These are phyloP conservation scores for Schwanniomyces sp. DNA, from an alignment of 805 yeast species.

Conservation along the genomic window DNA sequence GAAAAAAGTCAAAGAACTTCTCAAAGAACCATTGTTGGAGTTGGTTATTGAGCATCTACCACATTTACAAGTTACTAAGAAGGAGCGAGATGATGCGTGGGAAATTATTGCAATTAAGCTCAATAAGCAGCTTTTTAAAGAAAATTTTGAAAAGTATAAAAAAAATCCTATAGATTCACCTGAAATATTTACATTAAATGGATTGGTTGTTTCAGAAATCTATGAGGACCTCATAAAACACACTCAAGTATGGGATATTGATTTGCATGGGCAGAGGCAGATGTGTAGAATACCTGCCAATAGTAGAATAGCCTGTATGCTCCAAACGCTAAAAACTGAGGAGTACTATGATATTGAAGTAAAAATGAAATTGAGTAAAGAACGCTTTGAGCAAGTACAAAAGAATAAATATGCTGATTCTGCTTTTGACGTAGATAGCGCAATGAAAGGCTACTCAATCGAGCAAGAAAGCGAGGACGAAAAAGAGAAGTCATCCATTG, in stretches of 20 bases:
- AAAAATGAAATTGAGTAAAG: conserved; percentile 18
- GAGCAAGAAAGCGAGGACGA: background rate
- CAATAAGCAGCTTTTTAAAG: conserved; percentile 10
- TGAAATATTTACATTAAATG: conserved; percentile 24
- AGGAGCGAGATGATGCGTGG: conserved; percentile 28
- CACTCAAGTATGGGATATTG: background rate
- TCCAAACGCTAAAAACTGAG: background rate
- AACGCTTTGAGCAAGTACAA: conserved; percentile 15
- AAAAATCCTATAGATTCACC: conserved; percentile 9
- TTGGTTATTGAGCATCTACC: conserved; percentile 28
- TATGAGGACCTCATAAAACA: conserved; percentile 8
- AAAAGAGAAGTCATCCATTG: background rate
- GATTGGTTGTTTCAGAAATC: conserved; percentile 20
- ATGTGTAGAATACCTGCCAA: background rate
- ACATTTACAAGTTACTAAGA: conserved; percentile 26
- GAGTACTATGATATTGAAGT: conserved; percentile 19
- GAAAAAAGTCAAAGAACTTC: conserved; percentile 16
- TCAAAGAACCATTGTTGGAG: conserved; percentile 28
- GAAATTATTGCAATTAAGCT: conserved; percentile 35
- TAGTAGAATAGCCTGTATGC: background rate
- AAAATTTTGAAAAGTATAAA: conserved; percentile 10
- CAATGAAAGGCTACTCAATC: background rate
- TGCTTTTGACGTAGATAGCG: background rate
- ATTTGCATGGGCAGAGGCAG: background rate
- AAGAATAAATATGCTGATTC: background rate